phyloP scores from a whole-genome alignment of 805 yeast species.

The Priceomyces haplophilus region DNA sequence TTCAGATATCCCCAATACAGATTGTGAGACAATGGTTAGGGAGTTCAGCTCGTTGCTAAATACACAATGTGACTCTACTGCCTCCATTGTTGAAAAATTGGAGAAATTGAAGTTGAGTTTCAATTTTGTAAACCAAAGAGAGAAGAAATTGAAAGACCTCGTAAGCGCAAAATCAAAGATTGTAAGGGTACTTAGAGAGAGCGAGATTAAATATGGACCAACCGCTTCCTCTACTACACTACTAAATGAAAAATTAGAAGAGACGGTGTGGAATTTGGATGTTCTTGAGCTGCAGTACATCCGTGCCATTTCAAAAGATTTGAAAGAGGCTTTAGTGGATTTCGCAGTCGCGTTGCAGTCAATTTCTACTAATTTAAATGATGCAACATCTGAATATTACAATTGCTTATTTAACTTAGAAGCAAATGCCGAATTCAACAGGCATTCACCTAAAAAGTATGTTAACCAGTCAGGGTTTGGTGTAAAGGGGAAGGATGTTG shows the following conservation, averaged over 20 bases:
- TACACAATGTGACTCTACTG: slow-evolving; percentile 33
- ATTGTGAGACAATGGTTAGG: slow-evolving; percentile 36
- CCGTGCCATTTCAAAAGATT: slow-evolving; percentile 43
- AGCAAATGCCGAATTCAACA: slow-evolving; percentile 7
- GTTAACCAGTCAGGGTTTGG: slow-evolving; percentile 3
- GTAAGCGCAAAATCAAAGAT: slow-evolving; percentile 34
- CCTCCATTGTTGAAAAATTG: slow-evolving; percentile 39
- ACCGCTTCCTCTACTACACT: slow-evolving; percentile 42
- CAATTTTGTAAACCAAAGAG: slow-evolving; percentile 48
- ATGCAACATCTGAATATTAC: slow-evolving; percentile 18
- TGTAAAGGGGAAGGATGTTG: slow-evolving; percentile 1
- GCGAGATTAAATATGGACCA: slow-evolving; percentile 45
- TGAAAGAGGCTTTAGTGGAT: slow-evolving; percentile 45
- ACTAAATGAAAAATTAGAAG: slow-evolving; percentile 51
- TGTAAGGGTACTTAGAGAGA: slow-evolving; percentile 36
- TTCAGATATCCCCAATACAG: slow-evolving; percentile 34
- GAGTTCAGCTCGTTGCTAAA: slow-evolving; percentile 40
- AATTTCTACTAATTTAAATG: slow-evolving; percentile 22
- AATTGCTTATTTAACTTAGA: slow-evolving; percentile 9
- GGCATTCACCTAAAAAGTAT: slow-evolving; percentile 9
- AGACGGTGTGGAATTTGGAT: slow-evolving; percentile 46
- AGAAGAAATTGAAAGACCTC: slow-evolving; percentile 43
- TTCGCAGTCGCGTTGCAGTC: slow-evolving; percentile 35
- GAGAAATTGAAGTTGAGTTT: slow-evolving; percentile 44
- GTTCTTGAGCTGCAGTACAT: slow-evolving; percentile 51